These are phyloP conservation scores for Russula compacta DNA, from an alignment of 768 basidiomycete genomes.

Conservation along the genomic window DNA sequence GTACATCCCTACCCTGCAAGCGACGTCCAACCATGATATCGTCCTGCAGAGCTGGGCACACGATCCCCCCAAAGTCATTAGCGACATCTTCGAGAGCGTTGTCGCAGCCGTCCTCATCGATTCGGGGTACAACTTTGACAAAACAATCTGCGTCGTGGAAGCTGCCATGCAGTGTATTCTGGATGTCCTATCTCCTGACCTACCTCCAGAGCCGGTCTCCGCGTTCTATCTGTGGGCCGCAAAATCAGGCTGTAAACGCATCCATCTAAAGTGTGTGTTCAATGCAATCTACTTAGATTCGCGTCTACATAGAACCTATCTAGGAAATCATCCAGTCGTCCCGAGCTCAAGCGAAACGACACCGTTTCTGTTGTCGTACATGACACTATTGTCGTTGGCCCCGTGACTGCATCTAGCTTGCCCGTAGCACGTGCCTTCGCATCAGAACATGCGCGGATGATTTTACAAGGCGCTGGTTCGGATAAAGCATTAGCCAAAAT, in stretches of 20 bases:
- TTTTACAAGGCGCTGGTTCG: conserved; percentile 40
- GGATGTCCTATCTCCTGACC: conserved; percentile 44
- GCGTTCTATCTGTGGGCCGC: conserved; percentile 62
- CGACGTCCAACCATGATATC: conserved; percentile 49
- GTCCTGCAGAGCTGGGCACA: conserved; percentile 68
- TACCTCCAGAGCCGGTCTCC: conserved; percentile 64
- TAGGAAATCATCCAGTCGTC: conserved; percentile 38
- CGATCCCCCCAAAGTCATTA: conserved; percentile 78
- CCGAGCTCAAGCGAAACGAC: conserved; percentile 37
- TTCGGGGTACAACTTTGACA: conserved; percentile 64
- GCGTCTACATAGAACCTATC: conserved; percentile 18
- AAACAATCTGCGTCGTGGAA: conserved; percentile 50
- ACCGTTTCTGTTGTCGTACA: conserved; percentile 54
- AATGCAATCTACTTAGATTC: conserved; percentile 1
- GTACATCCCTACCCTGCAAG: conserved; percentile 51
- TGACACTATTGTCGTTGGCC: conserved; percentile 45
- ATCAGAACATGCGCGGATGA: conserved; percentile 49
- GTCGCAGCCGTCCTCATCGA: conserved; percentile 81
- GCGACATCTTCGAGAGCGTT: conserved; percentile 79
- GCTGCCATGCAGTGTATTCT: conserved; percentile 61
- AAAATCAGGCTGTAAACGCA: conserved; percentile 44
- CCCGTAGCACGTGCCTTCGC: conserved; percentile 61
- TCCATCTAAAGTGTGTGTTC: conserved; percentile 37
- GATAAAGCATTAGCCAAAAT: conserved; percentile 36
- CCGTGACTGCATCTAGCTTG: conserved; percentile 48